These are phyloP conservation scores for Talaromyces proteolyticus DNA, from an alignment of 495 filamentous ascomycete genomes.

Conservation along the genomic window DNA sequence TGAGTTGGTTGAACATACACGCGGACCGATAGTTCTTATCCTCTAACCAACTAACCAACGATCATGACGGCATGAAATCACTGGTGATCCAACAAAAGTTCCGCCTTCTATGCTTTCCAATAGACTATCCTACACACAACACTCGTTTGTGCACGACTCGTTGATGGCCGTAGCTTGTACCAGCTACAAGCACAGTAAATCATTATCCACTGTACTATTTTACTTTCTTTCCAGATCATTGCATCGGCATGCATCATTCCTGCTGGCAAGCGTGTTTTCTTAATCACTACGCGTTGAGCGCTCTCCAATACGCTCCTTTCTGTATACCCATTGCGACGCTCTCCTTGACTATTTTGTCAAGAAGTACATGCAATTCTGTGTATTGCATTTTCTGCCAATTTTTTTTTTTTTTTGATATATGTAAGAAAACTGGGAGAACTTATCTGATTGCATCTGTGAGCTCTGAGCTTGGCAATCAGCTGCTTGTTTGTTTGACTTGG, in stretches of 20 bases:
- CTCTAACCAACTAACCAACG: background rate
- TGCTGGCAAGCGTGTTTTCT: background rate
- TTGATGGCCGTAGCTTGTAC: background rate
- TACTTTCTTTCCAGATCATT: background rate
- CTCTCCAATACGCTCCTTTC: background rate
- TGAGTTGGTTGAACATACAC: slow-evolving; percentile 72
- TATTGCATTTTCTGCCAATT: background rate
- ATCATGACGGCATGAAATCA: background rate
- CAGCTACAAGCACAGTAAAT: background rate
- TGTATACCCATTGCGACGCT: background rate
- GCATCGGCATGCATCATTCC: background rate
- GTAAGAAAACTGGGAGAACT: background rate
- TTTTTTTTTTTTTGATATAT: background rate
- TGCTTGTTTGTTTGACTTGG: background rate
- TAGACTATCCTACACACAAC: background rate
- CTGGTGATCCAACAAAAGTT: background rate
- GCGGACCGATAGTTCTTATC: slow-evolving; percentile 20
- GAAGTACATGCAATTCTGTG: background rate
- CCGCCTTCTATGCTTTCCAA: background rate
- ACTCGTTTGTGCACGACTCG: background rate
- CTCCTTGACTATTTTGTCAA: background rate
- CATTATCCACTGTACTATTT: slow-evolving; percentile 2
- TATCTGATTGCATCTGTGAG: background rate
- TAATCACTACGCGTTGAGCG: background rate
- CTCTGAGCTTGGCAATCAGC: background rate